Percentiles rank a stretch among this genome's conserved stretches.
Conservation (phyloP, 345 rosid species). For the Hibiscus trionum region DNA sequence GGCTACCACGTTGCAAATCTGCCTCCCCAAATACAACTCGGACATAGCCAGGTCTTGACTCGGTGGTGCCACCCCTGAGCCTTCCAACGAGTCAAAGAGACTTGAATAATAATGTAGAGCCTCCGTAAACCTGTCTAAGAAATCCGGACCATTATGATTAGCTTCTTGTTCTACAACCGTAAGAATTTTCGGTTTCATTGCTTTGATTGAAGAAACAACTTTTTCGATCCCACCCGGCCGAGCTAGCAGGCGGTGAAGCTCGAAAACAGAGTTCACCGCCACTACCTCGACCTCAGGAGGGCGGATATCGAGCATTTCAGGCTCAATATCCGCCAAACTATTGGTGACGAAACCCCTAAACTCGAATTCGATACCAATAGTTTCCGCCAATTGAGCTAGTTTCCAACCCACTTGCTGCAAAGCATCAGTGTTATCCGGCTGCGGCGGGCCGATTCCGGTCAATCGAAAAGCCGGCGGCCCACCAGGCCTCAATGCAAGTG, state of each 20-base stretch:
- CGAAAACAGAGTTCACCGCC: not conserved
- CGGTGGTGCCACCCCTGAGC: not conserved
- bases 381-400: not conserved
- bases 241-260: not conserved
- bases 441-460: not conserved
- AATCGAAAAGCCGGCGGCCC: not conserved
- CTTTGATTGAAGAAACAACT: not conserved
- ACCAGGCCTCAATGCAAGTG: not conserved
- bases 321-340: not conserved
- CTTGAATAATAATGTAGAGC: not conserved
- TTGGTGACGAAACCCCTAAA: not conserved
- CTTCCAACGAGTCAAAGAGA: not conserved
- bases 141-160: not conserved
- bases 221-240: not conserved
- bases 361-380: not conserved
- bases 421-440: not conserved
- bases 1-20: not conserved
- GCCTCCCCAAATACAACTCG: not conserved
- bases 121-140: not conserved
- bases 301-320: not conserved
- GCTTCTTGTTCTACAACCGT: not conserved
- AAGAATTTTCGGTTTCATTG: not conserved
- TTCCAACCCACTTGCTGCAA: not conserved
- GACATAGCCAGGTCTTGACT: not conserved
- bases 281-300: not conserved